Evolutionary conservation across 2,329 filamentous ascomycete species (phyloP).

Genomic region (Beauveria varroae): DNA sequence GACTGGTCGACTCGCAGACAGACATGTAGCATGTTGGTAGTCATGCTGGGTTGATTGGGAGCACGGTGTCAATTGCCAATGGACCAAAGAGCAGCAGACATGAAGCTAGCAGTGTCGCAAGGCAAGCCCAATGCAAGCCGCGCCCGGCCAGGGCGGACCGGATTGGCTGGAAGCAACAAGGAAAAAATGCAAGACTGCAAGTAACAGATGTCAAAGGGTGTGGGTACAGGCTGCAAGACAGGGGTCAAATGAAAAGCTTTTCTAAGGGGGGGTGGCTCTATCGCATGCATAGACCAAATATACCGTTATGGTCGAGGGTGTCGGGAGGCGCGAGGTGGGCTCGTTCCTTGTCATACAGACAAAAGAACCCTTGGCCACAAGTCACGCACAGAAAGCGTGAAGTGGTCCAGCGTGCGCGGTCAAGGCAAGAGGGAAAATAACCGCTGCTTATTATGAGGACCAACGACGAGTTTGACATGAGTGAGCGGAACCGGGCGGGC

Average conservation of each 20-base stretch:
- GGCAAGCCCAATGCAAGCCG: constrained; percentile 11
- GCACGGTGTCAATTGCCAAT: background rate
- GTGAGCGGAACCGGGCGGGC: background rate
- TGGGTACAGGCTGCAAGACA: constrained; percentile 13
- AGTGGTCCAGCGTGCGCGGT: background rate
- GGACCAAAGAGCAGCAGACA: background rate
- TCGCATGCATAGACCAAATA: constrained; percentile 22
- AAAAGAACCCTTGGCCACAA: constrained; percentile 9
- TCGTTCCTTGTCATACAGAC: constrained; percentile 1
- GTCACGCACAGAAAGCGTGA: constrained; percentile 2
- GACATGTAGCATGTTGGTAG: background rate
- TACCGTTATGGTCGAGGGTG: constrained; percentile 21
- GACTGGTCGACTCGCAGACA: background rate
- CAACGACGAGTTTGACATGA: background rate
- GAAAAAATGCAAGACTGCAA: constrained; percentile 2
- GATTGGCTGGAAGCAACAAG: constrained; percentile 1
- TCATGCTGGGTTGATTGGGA: background rate
- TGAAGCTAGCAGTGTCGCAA: background rate
- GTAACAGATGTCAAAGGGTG: constrained; percentile 14
- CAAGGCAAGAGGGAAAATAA: background rate
- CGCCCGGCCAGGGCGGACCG: background rate
- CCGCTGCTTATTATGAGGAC: background rate
- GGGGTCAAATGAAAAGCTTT: constrained; percentile 11
- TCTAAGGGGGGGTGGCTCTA: constrained; percentile 18
- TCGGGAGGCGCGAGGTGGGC: constrained; percentile 13